Evolutionary conservation across 2,329 filamentous ascomycete genomes (phyloP), one percentile per base, ranked within the genome.

Genomic region (Trichoderma sp.): DNA sequence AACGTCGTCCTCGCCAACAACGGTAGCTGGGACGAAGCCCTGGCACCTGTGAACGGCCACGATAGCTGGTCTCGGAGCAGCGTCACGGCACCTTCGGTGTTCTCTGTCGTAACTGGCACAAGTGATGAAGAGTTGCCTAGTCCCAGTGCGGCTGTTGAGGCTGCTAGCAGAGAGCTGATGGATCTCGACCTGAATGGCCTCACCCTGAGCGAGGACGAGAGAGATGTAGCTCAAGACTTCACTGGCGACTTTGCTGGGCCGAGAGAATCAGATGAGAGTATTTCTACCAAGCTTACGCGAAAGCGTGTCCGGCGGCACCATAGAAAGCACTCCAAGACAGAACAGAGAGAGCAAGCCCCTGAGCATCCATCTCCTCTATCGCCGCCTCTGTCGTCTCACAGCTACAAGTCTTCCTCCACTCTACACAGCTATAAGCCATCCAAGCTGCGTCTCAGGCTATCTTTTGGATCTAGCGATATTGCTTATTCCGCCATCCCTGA

Each of bases 21-120:
- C 39, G 93, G 92, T 32, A 91, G 85, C 71, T 97, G 93, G 93
- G 92, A 96, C 72, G 91, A 94, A 34, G 93, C 93, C 0, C 86
- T 97, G n/a, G 88, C 90, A 50, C 92, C 92, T 2, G 83, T 97
- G 71, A 79, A 84, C 73, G 81, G 76, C 73, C 83, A 78, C 76
- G 84, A 79, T 73, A 82, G 75, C n/a, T 82, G 81, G 81, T 80
- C 78, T 30, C 77, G 77, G 59, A 80, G 77, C 72, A 80, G 77
- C 62, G 47, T 76, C 47, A 59, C 74, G 43, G 73, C 76, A 2
- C 73, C 77, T n/a, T 79, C 78, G 13, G 76, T 79, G 70, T 77
- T 78, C 68, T 80, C 80, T 73, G 74, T 80, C 17, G 79, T 82
- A 30, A 78, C 79, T 3, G 77, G 76, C 36, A 78, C 80, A 26